phyloP scores from a whole-genome alignment of 2,329 filamentous ascomycete species.

The Aspergillus sp. region DNA sequence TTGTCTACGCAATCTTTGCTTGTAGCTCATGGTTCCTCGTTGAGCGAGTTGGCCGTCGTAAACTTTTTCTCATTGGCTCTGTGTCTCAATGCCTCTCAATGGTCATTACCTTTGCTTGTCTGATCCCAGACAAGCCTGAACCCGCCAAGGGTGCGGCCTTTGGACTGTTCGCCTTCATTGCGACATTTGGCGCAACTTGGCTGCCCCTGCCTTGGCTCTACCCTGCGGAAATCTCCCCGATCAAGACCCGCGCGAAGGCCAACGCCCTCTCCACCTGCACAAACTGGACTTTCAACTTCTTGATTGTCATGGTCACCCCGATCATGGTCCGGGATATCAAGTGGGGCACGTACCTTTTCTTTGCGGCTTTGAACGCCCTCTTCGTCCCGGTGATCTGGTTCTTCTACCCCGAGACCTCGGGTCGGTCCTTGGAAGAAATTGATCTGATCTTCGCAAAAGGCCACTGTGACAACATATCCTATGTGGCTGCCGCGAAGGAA shows the following conservation, averaged over 20 bases:
- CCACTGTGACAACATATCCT: background rate
- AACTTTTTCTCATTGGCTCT: constrained; percentile 10
- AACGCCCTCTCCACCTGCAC: constrained; percentile 43
- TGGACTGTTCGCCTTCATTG: constrained; percentile 56
- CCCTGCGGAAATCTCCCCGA: constrained; percentile 42
- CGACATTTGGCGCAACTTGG: constrained; percentile 56
- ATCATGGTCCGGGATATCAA: constrained; percentile 20
- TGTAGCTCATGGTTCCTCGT: background rate
- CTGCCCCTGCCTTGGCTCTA: constrained; percentile 51
- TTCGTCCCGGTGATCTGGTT: constrained; percentile 23
- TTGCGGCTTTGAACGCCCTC: constrained; percentile 17
- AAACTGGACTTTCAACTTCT: constrained; percentile 47
- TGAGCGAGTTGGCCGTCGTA: background rate
- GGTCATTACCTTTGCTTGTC: constrained; percentile 16
- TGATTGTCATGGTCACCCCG: constrained; percentile 26
- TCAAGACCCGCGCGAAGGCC: constrained; percentile 45
- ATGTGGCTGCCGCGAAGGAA: background rate
- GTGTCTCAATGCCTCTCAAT: constrained; percentile 21
- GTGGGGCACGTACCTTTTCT: constrained; percentile 28
- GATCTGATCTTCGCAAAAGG: constrained; percentile 7
- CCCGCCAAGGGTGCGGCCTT: constrained; percentile 17
- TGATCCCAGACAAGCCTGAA: constrained; percentile 8
- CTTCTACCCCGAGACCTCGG: constrained; percentile 24
- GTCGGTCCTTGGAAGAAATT: constrained; percentile 24
- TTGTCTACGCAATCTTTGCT: constrained; percentile 17